phyloP scores from a whole-genome alignment of 2,329 filamentous ascomycete species.

The Ascocoryne sarcoides region DNA sequence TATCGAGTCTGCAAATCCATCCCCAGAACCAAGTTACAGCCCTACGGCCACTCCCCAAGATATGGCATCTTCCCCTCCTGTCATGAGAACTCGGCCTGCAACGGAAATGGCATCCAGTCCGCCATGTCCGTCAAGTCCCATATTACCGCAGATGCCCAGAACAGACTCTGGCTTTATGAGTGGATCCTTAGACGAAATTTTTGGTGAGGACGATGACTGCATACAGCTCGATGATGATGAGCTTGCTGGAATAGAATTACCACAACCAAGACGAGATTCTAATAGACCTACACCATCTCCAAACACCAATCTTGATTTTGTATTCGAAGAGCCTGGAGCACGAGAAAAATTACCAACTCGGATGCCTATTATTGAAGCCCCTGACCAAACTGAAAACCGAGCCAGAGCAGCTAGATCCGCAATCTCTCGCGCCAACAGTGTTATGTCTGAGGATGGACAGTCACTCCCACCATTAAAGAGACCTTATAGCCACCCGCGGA shows the following conservation, averaged over 20 bases:
- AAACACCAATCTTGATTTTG: conserved; percentile 19
- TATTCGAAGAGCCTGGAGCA: conserved; percentile 32
- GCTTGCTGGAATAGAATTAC: not conserved
- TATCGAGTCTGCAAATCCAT: conserved; percentile 38
- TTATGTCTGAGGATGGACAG: conserved; percentile 25
- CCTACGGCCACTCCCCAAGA: conserved; percentile 62
- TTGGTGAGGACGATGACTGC: conserved; percentile 47
- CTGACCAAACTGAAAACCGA: conserved; percentile 15
- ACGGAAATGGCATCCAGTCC: conserved; percentile 74
- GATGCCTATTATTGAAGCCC: conserved; percentile 25
- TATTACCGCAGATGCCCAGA: conserved; percentile 47
- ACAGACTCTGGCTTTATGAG: conserved; percentile 80
- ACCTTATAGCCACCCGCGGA: not conserved
- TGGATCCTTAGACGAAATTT: conserved; percentile 49
- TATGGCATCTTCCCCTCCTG: conserved; percentile 83
- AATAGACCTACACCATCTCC: not conserved
- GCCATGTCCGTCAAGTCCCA: conserved; percentile 54
- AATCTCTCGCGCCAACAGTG: conserved; percentile 24
- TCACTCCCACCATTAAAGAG: conserved; percentile 16
- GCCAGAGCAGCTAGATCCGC: conserved; percentile 28
- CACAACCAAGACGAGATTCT: not conserved
- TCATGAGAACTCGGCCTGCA: conserved; percentile 53
- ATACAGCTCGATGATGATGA: conserved; percentile 7
- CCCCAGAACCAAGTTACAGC: conserved; percentile 39
- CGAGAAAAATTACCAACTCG: conserved; percentile 33